A percentile compares a stretch with the other conserved stretches of the same genome.
These are phyloP conservation scores for Tylopilus intermedius DNA, from an alignment of 768 basidiomycete species.

Conservation along the genomic window DNA sequence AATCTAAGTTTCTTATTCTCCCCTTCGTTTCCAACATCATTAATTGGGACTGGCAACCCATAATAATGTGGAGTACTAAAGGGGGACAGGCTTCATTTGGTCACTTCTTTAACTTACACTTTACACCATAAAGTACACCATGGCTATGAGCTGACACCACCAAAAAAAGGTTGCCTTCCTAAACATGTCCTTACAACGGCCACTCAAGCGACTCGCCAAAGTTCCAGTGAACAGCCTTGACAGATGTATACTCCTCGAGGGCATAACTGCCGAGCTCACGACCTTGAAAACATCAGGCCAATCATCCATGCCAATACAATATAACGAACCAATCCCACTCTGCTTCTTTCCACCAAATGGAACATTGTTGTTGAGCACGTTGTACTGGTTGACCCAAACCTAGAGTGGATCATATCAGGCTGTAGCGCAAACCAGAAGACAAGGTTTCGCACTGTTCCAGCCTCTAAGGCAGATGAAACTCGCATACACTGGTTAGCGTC, in stretches of 20 bases:
- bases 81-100: conserved; percentile 6
- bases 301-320: not conserved
- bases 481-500: conserved; percentile 88
- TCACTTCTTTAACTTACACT: conserved; percentile 17
- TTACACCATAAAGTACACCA: not conserved
- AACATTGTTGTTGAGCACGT: conserved; percentile 75
- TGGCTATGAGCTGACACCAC: not conserved
- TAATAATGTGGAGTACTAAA: too few relatives aligned
- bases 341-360: conserved; percentile 97
- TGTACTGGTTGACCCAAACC: conserved; percentile 95
- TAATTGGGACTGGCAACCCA: too few relatives aligned
- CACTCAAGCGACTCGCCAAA: conserved; percentile 76
- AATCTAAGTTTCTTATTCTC: too few relatives aligned
- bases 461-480: conserved; percentile 79
- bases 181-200: conserved; percentile 48
- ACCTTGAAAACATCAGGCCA: conserved; percentile 41
- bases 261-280: conserved; percentile 86
- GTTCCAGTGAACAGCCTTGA: conserved; percentile 85
- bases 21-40: too few relatives aligned
- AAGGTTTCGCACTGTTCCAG: conserved; percentile 65
- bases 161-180: not conserved
- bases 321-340: conserved; percentile 66
- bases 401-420: conserved; percentile 26
- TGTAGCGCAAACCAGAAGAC: not conserved
- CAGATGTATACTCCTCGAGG: conserved; percentile 76